Conservation (phyloP, 2,329 filamentous ascomycete species). For the Pseudogymnoascus sp. region DNA sequence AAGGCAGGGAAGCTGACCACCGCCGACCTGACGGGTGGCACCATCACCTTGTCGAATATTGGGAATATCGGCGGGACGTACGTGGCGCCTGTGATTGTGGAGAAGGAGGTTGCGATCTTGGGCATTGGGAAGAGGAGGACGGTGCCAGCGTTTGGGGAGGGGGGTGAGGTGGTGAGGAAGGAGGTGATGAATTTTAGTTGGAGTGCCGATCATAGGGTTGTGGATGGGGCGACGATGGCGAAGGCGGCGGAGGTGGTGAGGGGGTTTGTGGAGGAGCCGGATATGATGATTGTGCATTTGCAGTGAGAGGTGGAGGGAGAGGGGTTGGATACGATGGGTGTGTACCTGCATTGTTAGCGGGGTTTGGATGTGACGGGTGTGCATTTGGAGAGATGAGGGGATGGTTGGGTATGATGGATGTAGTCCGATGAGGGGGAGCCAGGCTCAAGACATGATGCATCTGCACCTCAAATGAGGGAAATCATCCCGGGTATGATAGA, state of each 20-base stretch:
- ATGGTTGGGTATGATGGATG: not conserved
- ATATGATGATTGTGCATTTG: conserved; percentile 77
- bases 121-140: conserved; percentile 75
- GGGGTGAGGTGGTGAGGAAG: conserved; percentile 54
- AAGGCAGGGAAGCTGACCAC: conserved; percentile 65
- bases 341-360: not conserved
- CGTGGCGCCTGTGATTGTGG: conserved; percentile 82
- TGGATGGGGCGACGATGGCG: conserved; percentile 92
- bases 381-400: not conserved
- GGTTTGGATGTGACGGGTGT: not conserved
- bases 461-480: not conserved
- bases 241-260: conserved; percentile 77
- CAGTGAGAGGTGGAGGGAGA: conserved; percentile 41
- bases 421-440: not conserved
- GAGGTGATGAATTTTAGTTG: conserved; percentile 89
- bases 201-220: conserved; percentile 89
- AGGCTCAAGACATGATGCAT: not conserved
- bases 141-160: conserved; percentile 66
- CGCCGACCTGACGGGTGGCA: conserved; percentile 73
- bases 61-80: conserved; percentile 91
- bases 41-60: conserved; percentile 94
- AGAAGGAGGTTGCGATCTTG: conserved; percentile 83
- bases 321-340: not conserved
- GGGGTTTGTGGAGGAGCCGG: conserved; percentile 72
- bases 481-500: not conserved